Base-by-base conservation (phyloP, 169 alveolate species). In the Plasmodium blacklocki region DNA sequence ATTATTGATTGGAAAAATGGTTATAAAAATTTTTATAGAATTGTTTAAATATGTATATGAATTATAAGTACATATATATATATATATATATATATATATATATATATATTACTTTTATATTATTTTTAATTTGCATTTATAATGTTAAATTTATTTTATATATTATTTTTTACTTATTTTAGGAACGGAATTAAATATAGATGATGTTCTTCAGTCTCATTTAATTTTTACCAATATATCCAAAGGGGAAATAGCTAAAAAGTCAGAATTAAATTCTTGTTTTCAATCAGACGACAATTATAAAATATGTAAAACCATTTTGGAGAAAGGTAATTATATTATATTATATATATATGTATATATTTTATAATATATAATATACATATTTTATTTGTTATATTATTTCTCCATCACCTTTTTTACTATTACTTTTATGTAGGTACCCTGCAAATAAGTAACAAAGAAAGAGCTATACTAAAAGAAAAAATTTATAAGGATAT, bases 231-330 rank as follows among this genome's bases (percentile, higher is more conserved):
- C 98, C 45, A 97, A 97, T 93, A 98, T 97, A 32, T 94, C 98
- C 15, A 98, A 97, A 91, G 99, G 99, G 19, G 98, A 96, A 76
- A 87, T 97, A 18, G 99, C 99, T 72, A 96, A 96, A 11, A 92
- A 93, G 75, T 97, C 97, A 68, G 98, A 97, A 73, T 76, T 98
- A 64, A 68, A 88, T 73, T 93, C 94, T 63, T 98, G 94, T 59
- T 98, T 98, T 78, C 97, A 97, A 50, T 94, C 98, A 1, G 93
- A 88, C 54, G 85, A 97, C 59, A 83, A 94, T 45, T 96, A 95
- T 58, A 94, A 92, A n/a, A 96, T 98, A 43, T 92, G 98, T 88
- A 95, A 94, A 88, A 93, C 94, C 62, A 98, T 98, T 29, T 95
- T 98, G 62, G 98, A 97, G 58, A 98, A 97, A 75, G 99, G 99